A percentile compares a stretch with the other conserved stretches of the same genome.
phyloP scores from a whole-genome alignment of 768 basidiomycete genomes.

The Lanmaoa rubissima region DNA sequence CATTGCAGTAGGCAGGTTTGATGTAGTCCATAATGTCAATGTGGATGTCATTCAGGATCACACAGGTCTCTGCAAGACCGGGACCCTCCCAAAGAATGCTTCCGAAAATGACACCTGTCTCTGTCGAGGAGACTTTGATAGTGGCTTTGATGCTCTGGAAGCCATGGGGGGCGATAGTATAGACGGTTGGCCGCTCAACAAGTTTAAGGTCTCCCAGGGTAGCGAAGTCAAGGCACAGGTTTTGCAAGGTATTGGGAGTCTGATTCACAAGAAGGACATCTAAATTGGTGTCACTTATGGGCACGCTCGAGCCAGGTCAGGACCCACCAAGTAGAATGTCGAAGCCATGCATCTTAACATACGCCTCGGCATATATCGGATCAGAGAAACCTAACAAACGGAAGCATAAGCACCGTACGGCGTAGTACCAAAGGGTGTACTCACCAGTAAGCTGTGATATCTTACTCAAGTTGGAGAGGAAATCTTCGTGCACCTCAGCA shows the following conservation, averaged over 20 bases:
- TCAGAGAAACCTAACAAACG: constrained; percentile 81
- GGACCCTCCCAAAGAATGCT: constrained; percentile 96
- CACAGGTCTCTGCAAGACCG: constrained; percentile 83
- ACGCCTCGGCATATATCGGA: constrained; percentile 96
- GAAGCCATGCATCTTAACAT: constrained; percentile 96
- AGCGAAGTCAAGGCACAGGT: constrained; percentile 95
- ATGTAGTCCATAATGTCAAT: constrained; percentile 77
- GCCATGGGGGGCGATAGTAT: constrained; percentile 91
- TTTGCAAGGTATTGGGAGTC: constrained; percentile 90
- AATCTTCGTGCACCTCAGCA: constrained; percentile 82
- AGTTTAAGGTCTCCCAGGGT: constrained; percentile 96
- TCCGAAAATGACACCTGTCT: constrained; percentile 98
- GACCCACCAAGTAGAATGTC: constrained; percentile 84
- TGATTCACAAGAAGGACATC: constrained; percentile 98
- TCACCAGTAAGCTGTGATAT: constrained; percentile 91
- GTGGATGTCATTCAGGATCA: constrained; percentile 95
- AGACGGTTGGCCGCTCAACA: constrained; percentile 91
- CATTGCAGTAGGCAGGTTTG: constrained; percentile 82
- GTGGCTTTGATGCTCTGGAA: constrained; percentile 99
- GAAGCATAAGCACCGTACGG: background rate
- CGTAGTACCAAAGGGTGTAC: constrained; percentile 8
- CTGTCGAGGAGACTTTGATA: constrained; percentile 96
- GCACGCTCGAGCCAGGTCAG: background rate
- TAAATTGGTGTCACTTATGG: constrained; percentile 24
- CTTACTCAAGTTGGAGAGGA: constrained; percentile 89